Evolutionary conservation across 2,329 filamentous ascomycete species (phyloP).

Genomic region (Diaporthe aspalathi): DNA sequence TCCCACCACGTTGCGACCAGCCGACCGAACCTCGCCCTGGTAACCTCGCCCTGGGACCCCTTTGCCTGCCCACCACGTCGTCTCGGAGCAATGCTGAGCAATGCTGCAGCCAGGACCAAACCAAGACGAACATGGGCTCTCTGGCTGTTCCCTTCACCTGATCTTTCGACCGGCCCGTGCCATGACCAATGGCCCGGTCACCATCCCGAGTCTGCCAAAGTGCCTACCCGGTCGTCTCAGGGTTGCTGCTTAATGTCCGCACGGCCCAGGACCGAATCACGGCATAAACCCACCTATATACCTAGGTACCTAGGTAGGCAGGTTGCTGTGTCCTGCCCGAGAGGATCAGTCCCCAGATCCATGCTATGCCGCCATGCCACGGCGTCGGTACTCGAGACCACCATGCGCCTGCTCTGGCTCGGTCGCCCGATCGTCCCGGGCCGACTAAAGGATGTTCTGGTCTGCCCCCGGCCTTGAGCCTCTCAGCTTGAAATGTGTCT

Average conservation of each 20-base stretch:
- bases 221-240: not conserved
- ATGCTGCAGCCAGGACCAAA: not conserved
- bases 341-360: slow-evolving; percentile 8
- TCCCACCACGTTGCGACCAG: not conserved
- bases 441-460: not conserved
- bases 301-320: too few relatives aligned
- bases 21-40: not conserved
- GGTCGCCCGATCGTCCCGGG: slow-evolving; percentile 16
- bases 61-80: not conserved
- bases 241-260: not conserved
- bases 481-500: not conserved
- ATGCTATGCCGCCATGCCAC: not conserved
- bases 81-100: not conserved
- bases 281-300: too few relatives aligned
- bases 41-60: too few relatives aligned
- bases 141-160: not conserved
- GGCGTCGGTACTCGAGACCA: not conserved
- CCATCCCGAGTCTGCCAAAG: not conserved
- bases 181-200: not conserved
- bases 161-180: slow-evolving; percentile 1
- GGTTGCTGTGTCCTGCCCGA: not conserved
- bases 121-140: not conserved
- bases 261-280: slow-evolving; percentile 3
- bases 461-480: not conserved
- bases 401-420: not conserved